Evolutionary conservation across 306 rosid genomes (phyloP).

Genomic region (Pyrus bretschneideri): DNA sequence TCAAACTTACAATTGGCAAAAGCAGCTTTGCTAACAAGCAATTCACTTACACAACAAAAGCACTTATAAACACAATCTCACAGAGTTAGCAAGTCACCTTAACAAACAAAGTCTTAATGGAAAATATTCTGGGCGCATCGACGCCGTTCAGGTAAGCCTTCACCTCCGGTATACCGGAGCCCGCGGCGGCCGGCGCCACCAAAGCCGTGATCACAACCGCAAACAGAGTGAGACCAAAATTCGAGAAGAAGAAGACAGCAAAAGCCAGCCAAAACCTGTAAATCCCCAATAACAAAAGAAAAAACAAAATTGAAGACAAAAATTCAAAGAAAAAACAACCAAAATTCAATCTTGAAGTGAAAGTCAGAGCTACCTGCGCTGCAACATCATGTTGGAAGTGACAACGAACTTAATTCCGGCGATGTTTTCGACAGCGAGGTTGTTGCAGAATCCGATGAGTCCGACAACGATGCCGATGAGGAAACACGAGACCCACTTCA

Average conservation of each 20-base stretch:
- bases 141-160: slow-evolving; percentile 95
- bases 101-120: slow-evolving; percentile 53
- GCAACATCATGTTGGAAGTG: slow-evolving; percentile 85
- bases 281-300: neutral
- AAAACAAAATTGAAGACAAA: neutral
- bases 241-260: slow-evolving; percentile 52
- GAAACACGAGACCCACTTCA: slow-evolving; percentile 79
- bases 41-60: neutral
- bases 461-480: slow-evolving; percentile 60
- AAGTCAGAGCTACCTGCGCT: slow-evolving; percentile 36
- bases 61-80: neutral
- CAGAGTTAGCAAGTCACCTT: slow-evolving; percentile 40
- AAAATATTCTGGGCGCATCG: slow-evolving; percentile 77
- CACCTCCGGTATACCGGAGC: slow-evolving; percentile 96
- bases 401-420: slow-evolving; percentile 87
- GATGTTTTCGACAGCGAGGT: slow-evolving; percentile 89
- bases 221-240: slow-evolving; percentile 67
- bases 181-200: slow-evolving; percentile 77
- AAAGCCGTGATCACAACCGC: slow-evolving; percentile 58
- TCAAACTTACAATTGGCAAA: neutral
- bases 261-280: slow-evolving; percentile 69
- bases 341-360: neutral
- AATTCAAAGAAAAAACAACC: neutral
- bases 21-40: neutral
- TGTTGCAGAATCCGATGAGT: slow-evolving; percentile 65